A percentile compares a stretch with the other conserved stretches of the same genome.
phyloP scores from a whole-genome alignment of 345 rosid genomes.

The Corchorus olitorius region DNA sequence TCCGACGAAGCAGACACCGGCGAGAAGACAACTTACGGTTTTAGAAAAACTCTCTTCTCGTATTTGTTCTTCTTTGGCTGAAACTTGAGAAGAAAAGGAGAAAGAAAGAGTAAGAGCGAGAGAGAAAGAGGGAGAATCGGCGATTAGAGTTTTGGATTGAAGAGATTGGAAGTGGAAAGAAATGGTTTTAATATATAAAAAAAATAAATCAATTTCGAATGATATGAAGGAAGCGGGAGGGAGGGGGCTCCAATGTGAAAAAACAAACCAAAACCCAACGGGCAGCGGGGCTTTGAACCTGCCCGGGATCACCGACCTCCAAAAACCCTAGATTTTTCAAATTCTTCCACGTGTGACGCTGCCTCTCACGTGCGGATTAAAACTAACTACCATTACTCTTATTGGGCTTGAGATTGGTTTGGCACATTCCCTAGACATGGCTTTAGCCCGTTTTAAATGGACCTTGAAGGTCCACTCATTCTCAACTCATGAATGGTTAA shows the following conservation, averaged over 20 bases:
- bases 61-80: not conserved
- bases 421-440: not conserved
- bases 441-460: not conserved
- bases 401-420: too few species aligned
- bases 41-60: not conserved
- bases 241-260: slow-evolving; percentile 5
- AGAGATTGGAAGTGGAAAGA: not conserved
- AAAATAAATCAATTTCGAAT: slow-evolving; percentile 47
- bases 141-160: slow-evolving; percentile 4
- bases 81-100: slow-evolving; percentile 17
- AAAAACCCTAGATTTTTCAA: slow-evolving; percentile 50
- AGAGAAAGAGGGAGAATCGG: slow-evolving; percentile 5
- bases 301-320: slow-evolving; percentile 28
- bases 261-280: slow-evolving; percentile 1
- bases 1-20: not conserved
- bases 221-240: slow-evolving; percentile 71
- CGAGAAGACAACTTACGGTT: slow-evolving; percentile 32
- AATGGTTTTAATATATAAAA: not conserved
- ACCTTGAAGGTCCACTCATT: not conserved
- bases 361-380: slow-evolving; percentile 8
- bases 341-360: slow-evolving; percentile 30
- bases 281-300: slow-evolving; percentile 22
- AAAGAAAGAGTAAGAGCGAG: not conserved
- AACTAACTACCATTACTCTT: too few species aligned
- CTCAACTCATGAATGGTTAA: not conserved